Percentiles rank a stretch among this genome's conserved stretches.
Conservation (phyloP, 305 asterid genomes). For the Solanum hybrid region DNA sequence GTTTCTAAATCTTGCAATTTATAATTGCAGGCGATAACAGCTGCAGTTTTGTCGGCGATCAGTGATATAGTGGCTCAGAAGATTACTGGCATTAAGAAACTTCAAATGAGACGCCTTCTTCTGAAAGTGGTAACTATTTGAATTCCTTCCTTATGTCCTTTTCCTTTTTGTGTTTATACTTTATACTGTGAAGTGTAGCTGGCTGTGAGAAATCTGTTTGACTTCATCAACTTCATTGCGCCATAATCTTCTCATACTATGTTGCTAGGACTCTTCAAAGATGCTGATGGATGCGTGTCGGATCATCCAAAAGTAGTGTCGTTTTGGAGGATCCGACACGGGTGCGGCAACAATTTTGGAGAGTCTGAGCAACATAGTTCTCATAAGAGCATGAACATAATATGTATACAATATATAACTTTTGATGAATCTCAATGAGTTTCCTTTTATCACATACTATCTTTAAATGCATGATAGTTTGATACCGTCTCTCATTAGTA, state of each 20-base stretch:
- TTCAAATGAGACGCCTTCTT: slow-evolving; percentile 41
- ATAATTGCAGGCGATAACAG: slow-evolving; percentile 28
- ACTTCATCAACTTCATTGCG: neutral
- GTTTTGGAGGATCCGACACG: neutral
- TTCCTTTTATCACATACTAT: neutral
- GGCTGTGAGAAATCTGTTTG: neutral
- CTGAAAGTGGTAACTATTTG: slow-evolving; percentile 34
- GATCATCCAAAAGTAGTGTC: neutral
- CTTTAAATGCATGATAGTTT: neutral
- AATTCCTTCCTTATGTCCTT: neutral
- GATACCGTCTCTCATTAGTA: neutral
- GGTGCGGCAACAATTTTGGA: neutral
- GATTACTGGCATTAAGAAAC: slow-evolving; percentile 36
- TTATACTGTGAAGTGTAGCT: neutral
- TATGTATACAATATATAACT: neutral
- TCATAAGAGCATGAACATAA: neutral
- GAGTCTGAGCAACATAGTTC: neutral
- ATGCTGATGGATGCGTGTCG: neutral
- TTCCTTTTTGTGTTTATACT: neutral
- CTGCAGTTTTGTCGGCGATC: slow-evolving; percentile 31
- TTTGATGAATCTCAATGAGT: neutral
- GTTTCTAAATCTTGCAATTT: neutral
- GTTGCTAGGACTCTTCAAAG: neutral
- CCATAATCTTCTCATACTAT: neutral
- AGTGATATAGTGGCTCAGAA: slow-evolving; percentile 46